Evolutionary conservation across 1,139 yeast genomes (phyloP), one percentile per base, ranked within the genome.

Genomic region (Suhomyces guaymorum): DNA sequence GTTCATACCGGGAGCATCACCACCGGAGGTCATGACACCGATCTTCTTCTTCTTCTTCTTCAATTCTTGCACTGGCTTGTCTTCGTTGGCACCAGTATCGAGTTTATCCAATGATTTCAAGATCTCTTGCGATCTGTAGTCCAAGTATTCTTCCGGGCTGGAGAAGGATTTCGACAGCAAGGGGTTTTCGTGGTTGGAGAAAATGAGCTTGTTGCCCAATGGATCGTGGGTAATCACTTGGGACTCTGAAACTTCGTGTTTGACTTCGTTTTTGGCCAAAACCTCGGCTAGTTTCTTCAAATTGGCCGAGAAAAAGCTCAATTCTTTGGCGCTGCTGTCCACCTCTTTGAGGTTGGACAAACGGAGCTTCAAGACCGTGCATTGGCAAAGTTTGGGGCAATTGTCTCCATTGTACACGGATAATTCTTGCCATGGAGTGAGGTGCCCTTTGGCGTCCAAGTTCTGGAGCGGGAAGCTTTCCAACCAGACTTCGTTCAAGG

Each of bases 1-100:
- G 54, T 82, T 82, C 94, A 84, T 84, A 49, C 94, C 94, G 13
- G 87, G 92, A 30, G 92, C 83, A 57, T 84, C 94, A 53, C 94
- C 94, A 45, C 94, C 94, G 1, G 90, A 82, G 3, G 94, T 84
- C 92, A 84, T 84, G 15, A 84, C 87, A 1, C 86, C 94, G 39
- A 84, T 81, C 55, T 82, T 82, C 61, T 70, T 69, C 40, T 70
- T 69, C 40, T 49, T 54, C 13, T 50, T 35, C 6, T 24, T 22
- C 22, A 24, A 18, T n/a, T 35, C 38, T 10, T 22, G 23, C 20
- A 32, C 31, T 13, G 33, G 26, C 10, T 32, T 28, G 4, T 37
- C 35, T 8, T 37, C 31, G 11, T 29, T 32, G 21, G 27, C 12
- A 15, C n/a, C 18, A 6, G 16, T 16, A 10, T 24, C 26, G 18